Conservation (phyloP, 2,329 filamentous ascomycete genomes). For the Domatiomyces catenatus region DNA sequence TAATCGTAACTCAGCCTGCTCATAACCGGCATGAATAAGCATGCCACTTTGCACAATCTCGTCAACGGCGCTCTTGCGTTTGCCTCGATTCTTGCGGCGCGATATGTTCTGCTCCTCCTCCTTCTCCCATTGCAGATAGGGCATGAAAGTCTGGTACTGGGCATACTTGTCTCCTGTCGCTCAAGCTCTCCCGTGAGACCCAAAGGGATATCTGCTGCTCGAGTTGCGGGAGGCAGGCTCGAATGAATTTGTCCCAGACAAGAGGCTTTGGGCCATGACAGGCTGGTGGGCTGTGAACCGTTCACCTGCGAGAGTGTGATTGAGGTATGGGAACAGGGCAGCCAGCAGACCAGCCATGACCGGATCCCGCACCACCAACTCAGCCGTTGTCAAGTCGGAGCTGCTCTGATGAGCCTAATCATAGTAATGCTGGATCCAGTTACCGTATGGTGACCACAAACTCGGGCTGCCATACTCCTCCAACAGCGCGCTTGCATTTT, state of each 20-base stretch:
- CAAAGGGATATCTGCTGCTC: constrained; percentile 34
- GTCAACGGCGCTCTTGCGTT: constrained; percentile 5
- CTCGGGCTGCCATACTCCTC: constrained; percentile 47
- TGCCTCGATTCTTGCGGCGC: constrained; percentile 30
- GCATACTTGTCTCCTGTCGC: constrained; percentile 37
- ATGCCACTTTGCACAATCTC: constrained; percentile 34
- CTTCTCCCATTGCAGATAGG: constrained; percentile 80
- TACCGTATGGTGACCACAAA: constrained; percentile 46
- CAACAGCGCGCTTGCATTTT: constrained; percentile 42
- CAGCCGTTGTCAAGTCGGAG: constrained; percentile 19
- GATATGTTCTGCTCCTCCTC: constrained; percentile 33
- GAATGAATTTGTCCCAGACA: constrained; percentile 46
- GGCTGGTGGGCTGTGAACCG: constrained; percentile 45
- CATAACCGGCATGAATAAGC: constrained; percentile 50
- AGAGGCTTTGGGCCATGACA: constrained; percentile 44
- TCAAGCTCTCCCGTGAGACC: constrained; percentile 38
- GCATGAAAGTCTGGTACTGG: constrained; percentile 38
- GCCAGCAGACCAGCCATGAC: constrained; percentile 41
- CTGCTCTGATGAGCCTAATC: constrained; percentile 31
- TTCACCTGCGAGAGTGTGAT: too few relatives aligned
- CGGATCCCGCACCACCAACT: constrained; percentile 30
- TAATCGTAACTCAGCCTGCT: constrained; percentile 60
- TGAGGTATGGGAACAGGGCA: too few relatives aligned
- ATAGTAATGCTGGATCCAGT: constrained; percentile 44
- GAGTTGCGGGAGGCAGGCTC: constrained; percentile 39